Conservation (phyloP, 2,329 filamentous ascomycete species). For the Blastomyces gilchristii region DNA sequence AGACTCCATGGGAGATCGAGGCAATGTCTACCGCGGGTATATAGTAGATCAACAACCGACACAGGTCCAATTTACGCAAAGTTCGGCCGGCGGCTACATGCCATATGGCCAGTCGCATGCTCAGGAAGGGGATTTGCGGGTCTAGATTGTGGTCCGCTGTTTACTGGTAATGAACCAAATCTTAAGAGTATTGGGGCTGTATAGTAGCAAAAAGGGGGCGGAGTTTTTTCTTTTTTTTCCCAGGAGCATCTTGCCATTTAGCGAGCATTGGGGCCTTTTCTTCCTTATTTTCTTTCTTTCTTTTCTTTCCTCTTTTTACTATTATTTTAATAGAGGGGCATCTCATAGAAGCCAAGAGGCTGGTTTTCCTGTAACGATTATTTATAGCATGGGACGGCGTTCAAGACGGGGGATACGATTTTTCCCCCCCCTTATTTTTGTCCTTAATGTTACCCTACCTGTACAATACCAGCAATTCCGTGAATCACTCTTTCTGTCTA, state of each 20-base stretch:
- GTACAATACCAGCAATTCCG: neutral
- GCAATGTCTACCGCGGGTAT: constrained; percentile 18
- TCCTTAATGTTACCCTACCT: neutral
- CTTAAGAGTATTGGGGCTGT: neutral
- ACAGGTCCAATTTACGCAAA: neutral
- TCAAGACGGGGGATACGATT: neutral
- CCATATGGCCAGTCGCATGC: neutral
- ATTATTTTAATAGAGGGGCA: neutral
- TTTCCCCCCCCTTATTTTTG: neutral
- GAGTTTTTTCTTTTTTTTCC: no score
- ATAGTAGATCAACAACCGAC: neutral
- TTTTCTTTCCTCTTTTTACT: neutral
- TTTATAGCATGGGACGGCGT: neutral
- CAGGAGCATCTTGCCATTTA: neutral
- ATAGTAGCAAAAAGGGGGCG: neutral
- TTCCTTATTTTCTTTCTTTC: neutral
- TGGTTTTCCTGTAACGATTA: neutral
- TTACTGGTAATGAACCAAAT: no score
- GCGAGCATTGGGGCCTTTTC: neutral
- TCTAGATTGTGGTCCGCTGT: neutral
- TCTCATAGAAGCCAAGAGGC: neutral
- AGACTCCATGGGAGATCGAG: constrained; percentile 28
- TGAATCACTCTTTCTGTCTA: neutral
- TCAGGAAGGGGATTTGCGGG: neutral
- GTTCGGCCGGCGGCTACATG: neutral